Percentiles rank a stretch among this genome's conserved stretches.
Conservation (phyloP, 768 basidiomycete species). For the Boletus tylopilopsis region DNA sequence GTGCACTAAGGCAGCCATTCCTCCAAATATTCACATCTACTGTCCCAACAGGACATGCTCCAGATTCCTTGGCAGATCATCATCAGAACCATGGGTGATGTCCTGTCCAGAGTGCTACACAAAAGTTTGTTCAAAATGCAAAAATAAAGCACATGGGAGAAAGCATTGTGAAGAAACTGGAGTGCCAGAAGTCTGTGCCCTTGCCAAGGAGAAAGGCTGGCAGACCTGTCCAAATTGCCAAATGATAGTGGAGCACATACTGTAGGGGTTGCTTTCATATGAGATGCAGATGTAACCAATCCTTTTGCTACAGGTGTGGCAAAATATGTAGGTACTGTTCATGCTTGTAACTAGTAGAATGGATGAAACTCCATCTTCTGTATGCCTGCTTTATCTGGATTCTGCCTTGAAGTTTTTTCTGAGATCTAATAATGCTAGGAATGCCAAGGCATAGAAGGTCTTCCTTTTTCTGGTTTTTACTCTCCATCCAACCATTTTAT, state of each 20-base stretch:
- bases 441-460: conserved; percentile 24
- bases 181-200: conserved; percentile 38
- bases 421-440: conserved; percentile 51
- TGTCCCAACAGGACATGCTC: conserved; percentile 46
- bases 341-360: neutral
- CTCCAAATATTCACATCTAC: conserved; percentile 45
- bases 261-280: conserved; percentile 60
- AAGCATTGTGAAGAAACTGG: conserved; percentile 36
- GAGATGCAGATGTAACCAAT: conserved; percentile 44
- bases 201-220: conserved; percentile 49
- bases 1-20: conserved; percentile 43
- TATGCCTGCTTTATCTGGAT: no score
- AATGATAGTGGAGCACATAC: conserved; percentile 49
- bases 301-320: conserved; percentile 25
- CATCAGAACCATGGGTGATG: conserved; percentile 19
- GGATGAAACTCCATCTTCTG: conserved; percentile 38
- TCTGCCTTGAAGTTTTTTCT: conserved; percentile 83
- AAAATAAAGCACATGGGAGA: conserved; percentile 39
- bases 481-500: conserved; percentile 33
- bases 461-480: conserved; percentile 50
- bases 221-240: conserved; percentile 60
- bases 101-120: conserved; percentile 41
- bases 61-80: conserved; percentile 43
- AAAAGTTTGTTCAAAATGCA: conserved; percentile 47
- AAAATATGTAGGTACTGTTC: conserved; percentile 2